Evolutionary conservation across 345 rosid genomes (phyloP).

Genomic region (Melastoma malabathricum): DNA sequence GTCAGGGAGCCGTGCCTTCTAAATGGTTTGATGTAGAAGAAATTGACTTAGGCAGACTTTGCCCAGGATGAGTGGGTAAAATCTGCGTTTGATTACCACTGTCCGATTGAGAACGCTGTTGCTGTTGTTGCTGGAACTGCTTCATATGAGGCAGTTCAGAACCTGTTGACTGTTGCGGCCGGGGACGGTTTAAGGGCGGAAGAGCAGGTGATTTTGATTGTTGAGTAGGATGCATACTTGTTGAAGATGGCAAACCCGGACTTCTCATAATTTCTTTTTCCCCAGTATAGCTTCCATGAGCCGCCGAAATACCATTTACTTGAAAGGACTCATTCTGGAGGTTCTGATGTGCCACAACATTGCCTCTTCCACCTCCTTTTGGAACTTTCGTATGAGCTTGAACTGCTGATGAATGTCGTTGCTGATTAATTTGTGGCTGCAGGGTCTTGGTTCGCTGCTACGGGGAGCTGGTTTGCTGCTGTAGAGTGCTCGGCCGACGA

Average conservation of each 20-base stretch:
- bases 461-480: too few relatives aligned
- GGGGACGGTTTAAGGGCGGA: constrained; percentile 46
- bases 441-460: too few relatives aligned
- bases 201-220: constrained; percentile 48
- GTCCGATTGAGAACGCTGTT: constrained; percentile 53
- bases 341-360: constrained; percentile 50
- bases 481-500: too few relatives aligned
- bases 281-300: constrained; percentile 44
- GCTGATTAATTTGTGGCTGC: too few relatives aligned
- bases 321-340: constrained; percentile 52
- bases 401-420: constrained; percentile 48
- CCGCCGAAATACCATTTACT: constrained; percentile 45
- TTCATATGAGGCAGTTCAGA: constrained; percentile 33
- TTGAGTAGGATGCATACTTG: constrained; percentile 38
- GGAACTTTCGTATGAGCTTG: constrained; percentile 57
- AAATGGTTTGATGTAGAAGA: constrained; percentile 30
- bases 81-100: constrained; percentile 46
- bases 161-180: constrained; percentile 39
- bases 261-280: constrained; percentile 72
- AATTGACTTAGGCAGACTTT: constrained; percentile 33
- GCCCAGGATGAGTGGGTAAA: constrained; percentile 32
- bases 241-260: constrained; percentile 46
- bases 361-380: constrained; percentile 87
- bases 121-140: constrained; percentile 37
- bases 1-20: constrained; percentile 20